Evolutionary conservation across 1,284 basidiomycete genomes (phyloP).

Genomic region (Trichosporon sp.): DNA sequence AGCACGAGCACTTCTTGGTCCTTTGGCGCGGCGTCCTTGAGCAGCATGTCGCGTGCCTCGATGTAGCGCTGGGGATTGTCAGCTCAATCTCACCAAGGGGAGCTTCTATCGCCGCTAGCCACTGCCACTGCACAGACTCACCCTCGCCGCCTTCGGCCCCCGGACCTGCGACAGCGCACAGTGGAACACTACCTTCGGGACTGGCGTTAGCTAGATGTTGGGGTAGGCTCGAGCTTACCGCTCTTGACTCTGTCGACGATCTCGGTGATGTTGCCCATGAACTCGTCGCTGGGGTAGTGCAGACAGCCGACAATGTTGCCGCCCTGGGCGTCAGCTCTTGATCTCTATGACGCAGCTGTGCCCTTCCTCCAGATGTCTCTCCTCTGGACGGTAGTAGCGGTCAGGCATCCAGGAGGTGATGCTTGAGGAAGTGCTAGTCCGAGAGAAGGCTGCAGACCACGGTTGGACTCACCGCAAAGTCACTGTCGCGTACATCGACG

Average conservation of each 20-base stretch:
- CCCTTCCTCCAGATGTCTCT: too few relatives aligned
- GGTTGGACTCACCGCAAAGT: conserved; percentile 44
- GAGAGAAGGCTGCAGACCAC: too few relatives aligned
- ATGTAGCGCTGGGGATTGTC: conserved; percentile 38
- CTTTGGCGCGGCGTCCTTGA: conserved; percentile 20
- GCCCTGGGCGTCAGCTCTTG: conserved; percentile 32
- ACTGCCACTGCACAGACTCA: conserved; percentile 16
- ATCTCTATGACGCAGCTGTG: too few relatives aligned
- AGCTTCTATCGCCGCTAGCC: neutral
- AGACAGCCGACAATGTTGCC: conserved; percentile 46
- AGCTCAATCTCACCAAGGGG: neutral
- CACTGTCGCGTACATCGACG: conserved; percentile 45
- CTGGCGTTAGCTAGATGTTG: conserved; percentile 16
- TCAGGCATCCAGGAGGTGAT: too few relatives aligned
- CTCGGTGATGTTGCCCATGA: conserved; percentile 34
- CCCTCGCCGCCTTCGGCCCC: conserved; percentile 47
- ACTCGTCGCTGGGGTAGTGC: conserved; percentile 41
- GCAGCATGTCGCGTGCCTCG: conserved; percentile 30
- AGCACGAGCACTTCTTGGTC: conserved; percentile 45
- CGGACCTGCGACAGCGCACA: conserved; percentile 46
- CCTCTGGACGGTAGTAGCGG: too few relatives aligned
- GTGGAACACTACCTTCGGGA: conserved; percentile 46
- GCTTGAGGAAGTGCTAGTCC: too few relatives aligned
- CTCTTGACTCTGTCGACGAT: conserved; percentile 35
- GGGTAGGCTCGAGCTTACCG: conserved; percentile 26